A percentile compares a stretch with the other conserved stretches of the same genome.
These are phyloP conservation scores for Pseudocercospora fuligena DNA, from an alignment of 2,329 filamentous ascomycete species.

Conservation along the genomic window DNA sequence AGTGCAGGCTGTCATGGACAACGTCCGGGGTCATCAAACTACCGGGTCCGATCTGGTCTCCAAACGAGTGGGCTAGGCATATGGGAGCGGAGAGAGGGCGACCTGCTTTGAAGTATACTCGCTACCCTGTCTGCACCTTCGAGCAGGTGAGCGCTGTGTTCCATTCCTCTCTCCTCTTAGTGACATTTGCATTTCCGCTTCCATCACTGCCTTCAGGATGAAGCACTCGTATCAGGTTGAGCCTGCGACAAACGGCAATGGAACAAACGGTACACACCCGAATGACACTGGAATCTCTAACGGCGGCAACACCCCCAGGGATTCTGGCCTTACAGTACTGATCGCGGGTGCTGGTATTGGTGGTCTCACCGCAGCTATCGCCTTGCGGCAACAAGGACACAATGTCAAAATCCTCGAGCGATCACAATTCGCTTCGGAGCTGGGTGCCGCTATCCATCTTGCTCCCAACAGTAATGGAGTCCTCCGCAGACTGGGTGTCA, in stretches of 20 bases:
- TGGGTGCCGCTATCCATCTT: constrained; percentile 66
- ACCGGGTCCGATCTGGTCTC: no score
- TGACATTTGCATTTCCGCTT: neutral
- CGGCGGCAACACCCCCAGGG: neutral
- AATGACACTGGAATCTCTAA: neutral
- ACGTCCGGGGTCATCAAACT: neutral
- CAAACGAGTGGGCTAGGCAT: neutral
- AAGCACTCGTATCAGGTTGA: constrained; percentile 2
- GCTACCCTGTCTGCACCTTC: neutral
- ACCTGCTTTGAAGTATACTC: no score
- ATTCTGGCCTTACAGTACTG: constrained; percentile 36
- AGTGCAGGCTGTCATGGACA: neutral
- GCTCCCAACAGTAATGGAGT: constrained; percentile 66
- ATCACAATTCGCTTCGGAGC: constrained; percentile 57
- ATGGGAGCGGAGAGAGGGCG: neutral
- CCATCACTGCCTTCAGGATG: neutral
- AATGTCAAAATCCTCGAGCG: constrained; percentile 59
- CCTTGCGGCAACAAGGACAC: constrained; percentile 59
- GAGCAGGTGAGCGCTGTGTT: neutral
- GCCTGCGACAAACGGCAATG: neutral
- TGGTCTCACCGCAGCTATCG: constrained; percentile 59
- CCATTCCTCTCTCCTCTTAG: neutral
- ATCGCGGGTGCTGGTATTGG: constrained; percentile 57
- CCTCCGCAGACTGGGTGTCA: constrained; percentile 44
- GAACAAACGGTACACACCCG: neutral